phyloP scores from a whole-genome alignment of 2,329 filamentous ascomycete species.

The Camptophora hylomeconis region DNA sequence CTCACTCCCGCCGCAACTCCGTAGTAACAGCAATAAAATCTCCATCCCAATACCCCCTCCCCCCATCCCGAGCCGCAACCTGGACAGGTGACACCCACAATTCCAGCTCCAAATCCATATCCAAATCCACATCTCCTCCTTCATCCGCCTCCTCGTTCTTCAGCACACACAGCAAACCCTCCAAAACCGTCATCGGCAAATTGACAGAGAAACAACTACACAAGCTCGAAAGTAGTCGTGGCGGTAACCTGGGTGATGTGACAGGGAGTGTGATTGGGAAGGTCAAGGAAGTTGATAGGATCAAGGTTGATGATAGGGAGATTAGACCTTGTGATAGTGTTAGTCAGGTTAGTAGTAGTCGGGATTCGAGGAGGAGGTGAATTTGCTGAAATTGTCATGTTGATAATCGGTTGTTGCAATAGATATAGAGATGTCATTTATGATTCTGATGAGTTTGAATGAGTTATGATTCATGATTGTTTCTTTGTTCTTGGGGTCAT shows the following conservation, averaged over 20 bases:
- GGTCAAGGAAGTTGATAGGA: conserved; percentile 10
- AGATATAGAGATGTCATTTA: too few relatives aligned
- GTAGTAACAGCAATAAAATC: not conserved
- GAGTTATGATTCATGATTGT: too few relatives aligned
- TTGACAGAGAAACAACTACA: too few relatives aligned
- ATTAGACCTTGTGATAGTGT: conserved; percentile 17
- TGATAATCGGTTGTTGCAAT: too few relatives aligned
- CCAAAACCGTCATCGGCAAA: conserved; percentile 14
- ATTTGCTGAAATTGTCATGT: too few relatives aligned
- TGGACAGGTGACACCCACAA: conserved; percentile 10
- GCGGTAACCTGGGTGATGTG: conserved; percentile 3
- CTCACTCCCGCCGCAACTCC: not conserved
- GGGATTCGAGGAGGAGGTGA: conserved; percentile 6
- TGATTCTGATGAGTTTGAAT: too few relatives aligned
- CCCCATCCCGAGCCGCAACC: conserved; percentile 14
- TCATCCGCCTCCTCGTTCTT: too few relatives aligned
- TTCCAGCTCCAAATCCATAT: conserved; percentile 7
- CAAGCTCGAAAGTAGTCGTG: conserved; percentile 4
- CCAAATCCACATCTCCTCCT: too few relatives aligned
- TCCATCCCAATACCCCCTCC: conserved; percentile 10
- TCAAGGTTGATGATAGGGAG: conserved; percentile 13
- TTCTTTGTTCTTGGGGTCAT: too few relatives aligned
- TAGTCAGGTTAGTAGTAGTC: conserved; percentile 13
- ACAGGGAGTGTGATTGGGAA: conserved; percentile 13
- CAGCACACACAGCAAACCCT: conserved; percentile 3